Conservation (phyloP, 192 early-diverging fungal species). For the Backusella sp. region DNA sequence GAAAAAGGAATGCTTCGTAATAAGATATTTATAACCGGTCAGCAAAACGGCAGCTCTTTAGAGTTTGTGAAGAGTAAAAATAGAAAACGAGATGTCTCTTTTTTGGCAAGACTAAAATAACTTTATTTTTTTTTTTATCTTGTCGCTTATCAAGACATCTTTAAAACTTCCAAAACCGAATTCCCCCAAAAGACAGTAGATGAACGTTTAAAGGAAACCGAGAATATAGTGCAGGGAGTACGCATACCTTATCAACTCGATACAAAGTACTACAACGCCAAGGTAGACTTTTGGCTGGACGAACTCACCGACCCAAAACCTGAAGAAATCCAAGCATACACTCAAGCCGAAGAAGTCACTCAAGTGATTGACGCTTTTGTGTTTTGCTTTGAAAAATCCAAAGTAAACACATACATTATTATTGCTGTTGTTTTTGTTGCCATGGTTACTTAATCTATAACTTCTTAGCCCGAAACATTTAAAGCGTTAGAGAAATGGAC, state of each 20-base stretch:
- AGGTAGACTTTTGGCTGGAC: slow-evolving; percentile 66
- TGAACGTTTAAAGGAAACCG: slow-evolving; percentile 10
- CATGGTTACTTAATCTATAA: background rate
- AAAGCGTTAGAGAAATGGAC: slow-evolving; percentile 52
- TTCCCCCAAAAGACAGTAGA: slow-evolving; percentile 13
- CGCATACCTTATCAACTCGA: slow-evolving; percentile 54
- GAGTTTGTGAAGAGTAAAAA: slow-evolving; percentile 51
- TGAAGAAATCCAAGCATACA: slow-evolving; percentile 19
- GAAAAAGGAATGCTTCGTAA: slow-evolving; percentile 35
- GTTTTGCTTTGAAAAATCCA: slow-evolving; percentile 57
- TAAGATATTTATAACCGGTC: slow-evolving; percentile 61
- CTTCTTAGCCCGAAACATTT: slow-evolving; percentile 53
- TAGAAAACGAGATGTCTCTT: slow-evolving; percentile 3
- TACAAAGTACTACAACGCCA: slow-evolving; percentile 69
- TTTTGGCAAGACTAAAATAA: background rate
- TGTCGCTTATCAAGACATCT: slow-evolving; percentile 5
- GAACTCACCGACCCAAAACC: slow-evolving; percentile 32
- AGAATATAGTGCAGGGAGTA: slow-evolving; percentile 34
- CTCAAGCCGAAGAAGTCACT: slow-evolving; percentile 39
- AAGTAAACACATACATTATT: slow-evolving; percentile 34
- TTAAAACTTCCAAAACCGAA: slow-evolving; percentile 4
- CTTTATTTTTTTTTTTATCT: background rate
- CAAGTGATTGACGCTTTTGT: slow-evolving; percentile 60
- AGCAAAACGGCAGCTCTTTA: slow-evolving; percentile 46
- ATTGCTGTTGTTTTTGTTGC: too few relatives aligned